Conservation (phyloP, 345 rosid genomes). For the Odontarrhena argentea region DNA sequence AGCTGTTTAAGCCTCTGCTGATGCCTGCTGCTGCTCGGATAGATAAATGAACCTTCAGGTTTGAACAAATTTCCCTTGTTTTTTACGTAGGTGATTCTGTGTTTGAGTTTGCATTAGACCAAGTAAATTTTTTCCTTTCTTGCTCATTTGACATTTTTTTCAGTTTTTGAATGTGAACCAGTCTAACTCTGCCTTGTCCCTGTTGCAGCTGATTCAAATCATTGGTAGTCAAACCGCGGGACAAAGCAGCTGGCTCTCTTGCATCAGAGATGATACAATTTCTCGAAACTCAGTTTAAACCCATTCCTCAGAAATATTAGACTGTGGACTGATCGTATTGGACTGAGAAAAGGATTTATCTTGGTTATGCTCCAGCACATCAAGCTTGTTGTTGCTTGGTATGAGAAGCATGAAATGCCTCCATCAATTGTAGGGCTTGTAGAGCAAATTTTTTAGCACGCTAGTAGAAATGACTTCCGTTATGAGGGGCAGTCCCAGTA, state of each 20-base stretch:
- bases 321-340: slow-evolving; percentile 15
- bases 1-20: slow-evolving; percentile 18
- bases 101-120: slow-evolving; percentile 21
- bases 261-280: slow-evolving; percentile 6
- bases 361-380: slow-evolving; percentile 10
- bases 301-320: slow-evolving; percentile 27
- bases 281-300: slow-evolving; percentile 15
- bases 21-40: slow-evolving; percentile 30
- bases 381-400: slow-evolving; percentile 31
- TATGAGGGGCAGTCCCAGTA: slow-evolving; percentile 16
- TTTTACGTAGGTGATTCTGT: not conserved
- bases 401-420: slow-evolving; percentile 24
- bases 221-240: slow-evolving; percentile 13
- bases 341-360: slow-evolving; percentile 26
- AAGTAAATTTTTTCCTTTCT: slow-evolving; percentile 1
- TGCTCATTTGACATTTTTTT: not conserved
- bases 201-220: slow-evolving; percentile 26
- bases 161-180: slow-evolving; percentile 5
- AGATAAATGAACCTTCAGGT: slow-evolving; percentile 42
- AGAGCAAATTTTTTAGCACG: not conserved
- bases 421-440: slow-evolving; percentile 11
- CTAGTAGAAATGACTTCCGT: slow-evolving; percentile 5
- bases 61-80: slow-evolving; percentile 32
- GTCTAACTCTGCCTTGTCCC: not conserved
- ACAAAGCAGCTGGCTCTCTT: slow-evolving; percentile 14